These are phyloP conservation scores for Orbilia javanica DNA, from an alignment of 2,329 filamentous ascomycete genomes.

Conservation along the genomic window DNA sequence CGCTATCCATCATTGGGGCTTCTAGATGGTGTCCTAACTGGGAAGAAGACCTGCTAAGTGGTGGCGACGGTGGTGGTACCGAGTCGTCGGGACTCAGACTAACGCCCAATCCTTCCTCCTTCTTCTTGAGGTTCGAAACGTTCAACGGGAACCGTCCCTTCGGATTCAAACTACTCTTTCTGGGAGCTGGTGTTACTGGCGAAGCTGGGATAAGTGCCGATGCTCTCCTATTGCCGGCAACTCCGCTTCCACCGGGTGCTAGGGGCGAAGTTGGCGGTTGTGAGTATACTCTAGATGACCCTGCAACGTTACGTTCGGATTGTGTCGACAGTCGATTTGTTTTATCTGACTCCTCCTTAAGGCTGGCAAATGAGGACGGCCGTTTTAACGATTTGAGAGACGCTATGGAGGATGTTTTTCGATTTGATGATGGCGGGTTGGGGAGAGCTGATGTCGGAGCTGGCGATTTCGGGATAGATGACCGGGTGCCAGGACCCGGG, in stretches of 20 bases:
- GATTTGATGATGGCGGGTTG: conserved; percentile 29
- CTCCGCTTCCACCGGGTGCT: conserved; percentile 53
- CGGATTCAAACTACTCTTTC: conserved; percentile 55
- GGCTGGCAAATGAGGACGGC: conserved; percentile 48
- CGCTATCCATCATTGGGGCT: conserved; percentile 42
- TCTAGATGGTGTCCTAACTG: conserved; percentile 39
- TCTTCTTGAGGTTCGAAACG: conserved; percentile 45
- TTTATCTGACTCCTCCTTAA: conserved; percentile 52
- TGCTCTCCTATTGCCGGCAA: conserved; percentile 49
- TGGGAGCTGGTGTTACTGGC: conserved; percentile 31
- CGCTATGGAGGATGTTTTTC: conserved; percentile 47
- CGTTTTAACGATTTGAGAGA: conserved; percentile 54
- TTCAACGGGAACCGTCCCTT: conserved; percentile 55
- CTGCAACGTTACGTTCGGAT: conserved; percentile 48
- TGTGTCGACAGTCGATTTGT: conserved; percentile 47
- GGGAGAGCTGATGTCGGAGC: conserved; percentile 44
- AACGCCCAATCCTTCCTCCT: conserved; percentile 45
- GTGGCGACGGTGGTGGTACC: conserved; percentile 41
- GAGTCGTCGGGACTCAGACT: conserved; percentile 49
- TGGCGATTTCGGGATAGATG: conserved; percentile 49
- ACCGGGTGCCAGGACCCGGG: conserved; percentile 46
- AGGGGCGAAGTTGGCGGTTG: conserved; percentile 46
- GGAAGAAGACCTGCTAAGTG: conserved; percentile 50
- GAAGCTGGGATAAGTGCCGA: conserved; percentile 44
- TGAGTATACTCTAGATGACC: conserved; percentile 44